A percentile compares a stretch with the other conserved stretches of the same genome.
These are phyloP conservation scores for Spergularia azorica DNA, from an alignment of 179 eudicot genomes.

Conservation along the genomic window DNA sequence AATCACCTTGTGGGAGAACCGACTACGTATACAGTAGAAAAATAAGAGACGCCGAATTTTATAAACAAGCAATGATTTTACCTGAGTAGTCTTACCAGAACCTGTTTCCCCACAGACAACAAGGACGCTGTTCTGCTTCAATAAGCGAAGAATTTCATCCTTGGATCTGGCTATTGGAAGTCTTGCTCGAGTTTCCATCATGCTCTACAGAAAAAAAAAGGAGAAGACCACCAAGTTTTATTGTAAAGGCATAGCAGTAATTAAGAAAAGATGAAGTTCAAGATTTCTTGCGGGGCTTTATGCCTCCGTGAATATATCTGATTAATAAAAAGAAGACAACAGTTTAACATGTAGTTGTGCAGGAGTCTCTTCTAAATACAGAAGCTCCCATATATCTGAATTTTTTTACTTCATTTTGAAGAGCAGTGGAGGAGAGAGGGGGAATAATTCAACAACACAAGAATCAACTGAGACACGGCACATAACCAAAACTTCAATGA, in stretches of 20 bases:
- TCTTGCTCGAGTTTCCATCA: slow-evolving; percentile 74
- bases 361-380: neutral
- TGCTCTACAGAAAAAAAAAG: slow-evolving; percentile 45
- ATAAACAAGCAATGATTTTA: slow-evolving; percentile 22
- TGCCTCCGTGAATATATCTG: neutral
- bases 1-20: neutral
- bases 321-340: neutral
- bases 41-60: neutral
- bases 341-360: neutral
- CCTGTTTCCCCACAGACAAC: slow-evolving; percentile 96
- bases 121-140: slow-evolving; percentile 71
- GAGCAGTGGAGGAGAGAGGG: neutral
- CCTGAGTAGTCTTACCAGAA: slow-evolving; percentile 99
- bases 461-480: neutral
- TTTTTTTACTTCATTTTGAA: too few relatives aligned
- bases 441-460: neutral
- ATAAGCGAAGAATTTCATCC: slow-evolving; percentile 56
- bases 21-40: neutral
- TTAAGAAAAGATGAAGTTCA: neutral
- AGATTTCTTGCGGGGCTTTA: neutral
- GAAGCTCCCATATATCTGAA: neutral
- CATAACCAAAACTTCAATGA: too few relatives aligned
- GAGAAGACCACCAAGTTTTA: neutral
- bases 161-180: slow-evolving; percentile 85
- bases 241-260: neutral